These are phyloP conservation scores for Linum trigynum DNA, from an alignment of 345 rosid species.

Conservation along the genomic window DNA sequence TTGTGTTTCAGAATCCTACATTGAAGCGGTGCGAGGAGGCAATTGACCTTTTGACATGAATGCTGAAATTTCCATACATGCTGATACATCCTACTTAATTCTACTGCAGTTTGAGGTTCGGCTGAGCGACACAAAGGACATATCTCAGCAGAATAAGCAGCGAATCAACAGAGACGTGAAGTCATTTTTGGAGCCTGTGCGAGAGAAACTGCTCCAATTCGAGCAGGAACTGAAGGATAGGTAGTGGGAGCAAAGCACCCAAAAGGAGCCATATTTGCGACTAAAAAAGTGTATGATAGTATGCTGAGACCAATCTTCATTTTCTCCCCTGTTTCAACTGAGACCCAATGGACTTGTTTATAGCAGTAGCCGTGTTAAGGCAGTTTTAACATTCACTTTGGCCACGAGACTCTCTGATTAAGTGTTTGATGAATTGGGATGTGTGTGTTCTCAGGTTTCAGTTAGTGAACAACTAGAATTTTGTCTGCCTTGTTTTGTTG, in stretches of 20 bases:
- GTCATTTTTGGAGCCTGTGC: slow-evolving; percentile 59
- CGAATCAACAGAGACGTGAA: slow-evolving; percentile 47
- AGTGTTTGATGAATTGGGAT: neutral
- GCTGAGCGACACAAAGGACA: slow-evolving; percentile 51
- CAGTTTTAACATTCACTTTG: too few species aligned
- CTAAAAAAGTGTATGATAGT: slow-evolving; percentile 10
- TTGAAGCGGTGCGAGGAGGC: too few species aligned
- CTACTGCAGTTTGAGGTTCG: slow-evolving; percentile 44
- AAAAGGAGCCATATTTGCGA: neutral
- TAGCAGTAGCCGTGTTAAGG: too few species aligned
- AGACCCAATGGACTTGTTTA: too few species aligned
- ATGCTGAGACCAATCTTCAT: neutral
- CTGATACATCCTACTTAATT: too few species aligned
- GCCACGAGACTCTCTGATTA: neutral
- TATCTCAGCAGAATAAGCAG: slow-evolving; percentile 41
- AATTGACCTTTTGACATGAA: too few species aligned
- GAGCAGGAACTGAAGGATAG: slow-evolving; percentile 80
- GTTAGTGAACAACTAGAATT: too few species aligned
- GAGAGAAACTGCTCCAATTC: slow-evolving; percentile 56
- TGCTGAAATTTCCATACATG: too few species aligned
- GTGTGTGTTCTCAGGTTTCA: too few species aligned
- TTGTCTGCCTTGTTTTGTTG: too few species aligned
- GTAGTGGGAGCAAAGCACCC: slow-evolving; percentile 19
- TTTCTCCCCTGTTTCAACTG: neutral
- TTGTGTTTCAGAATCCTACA: neutral